Evolutionary conservation across 1,284 basidiomycete species (phyloP).

Genomic region (Schizophyllum amplum): DNA sequence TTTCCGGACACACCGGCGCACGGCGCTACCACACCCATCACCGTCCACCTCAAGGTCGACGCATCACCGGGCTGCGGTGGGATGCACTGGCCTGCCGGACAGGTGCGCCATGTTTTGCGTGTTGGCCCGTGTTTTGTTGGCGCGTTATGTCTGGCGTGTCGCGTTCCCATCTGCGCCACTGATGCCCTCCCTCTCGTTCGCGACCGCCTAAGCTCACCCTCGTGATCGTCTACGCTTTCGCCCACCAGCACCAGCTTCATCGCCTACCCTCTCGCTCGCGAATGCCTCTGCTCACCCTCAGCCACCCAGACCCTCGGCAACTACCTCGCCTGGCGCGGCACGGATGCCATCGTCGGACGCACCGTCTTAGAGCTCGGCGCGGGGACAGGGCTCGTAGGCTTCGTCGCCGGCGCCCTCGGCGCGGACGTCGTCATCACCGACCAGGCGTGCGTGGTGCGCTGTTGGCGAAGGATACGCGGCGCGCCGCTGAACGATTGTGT

Average conservation of each 20-base stretch:
- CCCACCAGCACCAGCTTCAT: background rate
- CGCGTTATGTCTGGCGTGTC: no score
- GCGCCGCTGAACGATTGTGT: no score
- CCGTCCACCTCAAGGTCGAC: constrained; percentile 56
- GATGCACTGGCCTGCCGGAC: constrained; percentile 87
- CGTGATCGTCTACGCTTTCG: background rate
- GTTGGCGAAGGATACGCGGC: no score
- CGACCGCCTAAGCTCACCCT: background rate
- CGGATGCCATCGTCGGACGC: constrained; percentile 40
- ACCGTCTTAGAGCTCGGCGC: constrained; percentile 78
- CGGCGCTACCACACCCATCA: constrained; percentile 21
- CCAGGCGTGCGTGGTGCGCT: constrained; percentile 75
- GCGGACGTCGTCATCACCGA: constrained; percentile 77
- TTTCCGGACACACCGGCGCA: constrained; percentile 24
- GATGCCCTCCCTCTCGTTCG: background rate
- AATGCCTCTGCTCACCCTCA: constrained; percentile 1
- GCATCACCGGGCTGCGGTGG: constrained; percentile 86
- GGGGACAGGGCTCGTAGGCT: constrained; percentile 87
- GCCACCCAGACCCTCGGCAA: constrained; percentile 58
- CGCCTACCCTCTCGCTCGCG: constrained; percentile 4
- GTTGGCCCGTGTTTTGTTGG: constrained; percentile 9
- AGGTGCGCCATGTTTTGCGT: constrained; percentile 38
- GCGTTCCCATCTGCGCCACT: no score
- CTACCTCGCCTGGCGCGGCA: constrained; percentile 58
- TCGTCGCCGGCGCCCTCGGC: constrained; percentile 69